Evolutionary conservation across 208 protist genomes (phyloP).

Genomic region (Angomonas ambiguus): DNA sequence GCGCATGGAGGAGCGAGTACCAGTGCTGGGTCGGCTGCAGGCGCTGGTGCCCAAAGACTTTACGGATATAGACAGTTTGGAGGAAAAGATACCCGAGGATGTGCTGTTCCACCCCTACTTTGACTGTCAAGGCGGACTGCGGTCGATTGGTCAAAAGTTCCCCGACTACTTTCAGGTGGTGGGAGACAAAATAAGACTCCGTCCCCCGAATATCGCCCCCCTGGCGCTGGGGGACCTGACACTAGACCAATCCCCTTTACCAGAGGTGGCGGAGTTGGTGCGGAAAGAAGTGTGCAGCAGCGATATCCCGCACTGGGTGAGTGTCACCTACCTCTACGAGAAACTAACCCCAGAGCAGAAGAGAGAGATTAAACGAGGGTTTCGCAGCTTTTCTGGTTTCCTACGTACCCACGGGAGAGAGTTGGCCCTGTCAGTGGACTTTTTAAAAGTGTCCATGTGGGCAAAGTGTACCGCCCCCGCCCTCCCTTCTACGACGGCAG

Average conservation of each 20-base stretch:
- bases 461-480: not conserved
- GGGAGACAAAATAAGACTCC: slow-evolving; percentile 53
- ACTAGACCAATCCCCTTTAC: slow-evolving; percentile 61
- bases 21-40: slow-evolving; percentile 74
- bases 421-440: slow-evolving; percentile 75
- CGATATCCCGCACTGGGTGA: slow-evolving; percentile 81
- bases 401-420: slow-evolving; percentile 68
- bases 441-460: slow-evolving; percentile 84
- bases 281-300: slow-evolving; percentile 49
- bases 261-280: slow-evolving; percentile 54
- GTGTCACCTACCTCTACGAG: slow-evolving; percentile 78
- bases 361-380: slow-evolving; percentile 49
- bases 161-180: slow-evolving; percentile 84
- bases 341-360: slow-evolving; percentile 60
- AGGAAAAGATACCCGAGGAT: slow-evolving; percentile 76
- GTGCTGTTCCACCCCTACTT: slow-evolving; percentile 89
- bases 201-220: slow-evolving; percentile 65
- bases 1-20: slow-evolving; percentile 71
- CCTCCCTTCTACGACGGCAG: not conserved
- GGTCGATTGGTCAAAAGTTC: slow-evolving; percentile 76
- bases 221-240: slow-evolving; percentile 70
- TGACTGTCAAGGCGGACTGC: slow-evolving; percentile 84
- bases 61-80: slow-evolving; percentile 51
- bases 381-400: slow-evolving; percentile 81
- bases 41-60: slow-evolving; percentile 64